Conservation (phyloP, 73 alveolate species). For the Paramecium primaurelia region DNA sequence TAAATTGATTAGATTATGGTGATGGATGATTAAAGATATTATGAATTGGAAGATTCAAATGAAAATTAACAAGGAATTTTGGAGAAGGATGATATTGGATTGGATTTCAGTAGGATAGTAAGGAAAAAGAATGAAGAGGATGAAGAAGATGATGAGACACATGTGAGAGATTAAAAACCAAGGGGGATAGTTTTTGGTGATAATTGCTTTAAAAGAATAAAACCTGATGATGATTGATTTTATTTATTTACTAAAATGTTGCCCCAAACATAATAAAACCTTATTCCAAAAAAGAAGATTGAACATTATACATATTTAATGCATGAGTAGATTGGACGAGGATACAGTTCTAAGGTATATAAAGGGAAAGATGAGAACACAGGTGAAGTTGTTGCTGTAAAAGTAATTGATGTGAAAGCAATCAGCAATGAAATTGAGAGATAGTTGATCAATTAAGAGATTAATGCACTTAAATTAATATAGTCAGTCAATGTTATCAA, state of each 20-base stretch:
- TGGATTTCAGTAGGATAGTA: neutral
- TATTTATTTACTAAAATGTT: neutral
- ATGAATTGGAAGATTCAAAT: neutral
- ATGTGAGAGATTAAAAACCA: neutral
- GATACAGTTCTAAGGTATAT: constrained; percentile 58
- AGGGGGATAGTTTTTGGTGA: neutral
- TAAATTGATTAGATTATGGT: neutral
- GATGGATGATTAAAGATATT: neutral
- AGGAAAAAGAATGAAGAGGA: neutral
- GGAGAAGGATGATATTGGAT: neutral
- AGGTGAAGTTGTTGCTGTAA: constrained; percentile 58
- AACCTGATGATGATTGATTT: neutral
- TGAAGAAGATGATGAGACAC: neutral
- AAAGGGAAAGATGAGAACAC: constrained; percentile 61
- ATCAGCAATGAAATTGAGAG: constrained; percentile 55
- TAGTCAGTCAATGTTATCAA: constrained; percentile 50
- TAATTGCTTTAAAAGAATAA: neutral
- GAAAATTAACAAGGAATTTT: neutral
- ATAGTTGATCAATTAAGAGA: constrained; percentile 38
- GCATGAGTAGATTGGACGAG: constrained; percentile 60
- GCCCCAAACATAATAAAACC: constrained; percentile 9
- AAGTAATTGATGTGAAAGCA: constrained; percentile 58
- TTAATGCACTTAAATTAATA: constrained; percentile 49
- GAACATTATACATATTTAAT: constrained; percentile 57
- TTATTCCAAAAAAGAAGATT: constrained; percentile 54